Base-by-base conservation (phyloP, 176 grass and related monocot genomes). In the Luzula sylvatica region DNA sequence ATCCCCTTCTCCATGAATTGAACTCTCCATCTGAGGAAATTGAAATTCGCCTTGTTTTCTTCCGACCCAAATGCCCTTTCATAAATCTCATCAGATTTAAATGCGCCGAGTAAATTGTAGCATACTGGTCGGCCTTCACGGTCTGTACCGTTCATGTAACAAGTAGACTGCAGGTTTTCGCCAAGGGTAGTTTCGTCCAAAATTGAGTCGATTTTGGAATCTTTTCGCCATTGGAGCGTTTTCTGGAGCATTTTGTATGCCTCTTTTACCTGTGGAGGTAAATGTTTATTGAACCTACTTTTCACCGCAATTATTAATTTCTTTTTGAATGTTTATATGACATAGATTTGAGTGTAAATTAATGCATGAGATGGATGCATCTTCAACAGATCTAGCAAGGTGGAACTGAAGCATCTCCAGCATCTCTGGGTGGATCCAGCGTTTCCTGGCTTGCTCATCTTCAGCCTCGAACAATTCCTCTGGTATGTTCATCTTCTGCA, bases 191-290 rank as follows among this genome's bases (percentile, higher is more conserved):
- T 46, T 48, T 63, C 58, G 25, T 63, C 58, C 12, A 3, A 43
- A 8, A 2, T 55, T 9, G 8, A 72, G 2, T 52, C 35, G 15
- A 50, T 59, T n/a, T 15, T 13, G 50, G 77, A 73, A 66, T 82
- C 77, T 74, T 75, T 68, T 53, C 92, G 75, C 92, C 92, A 98
- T 12, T 27, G 74, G 42, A 98, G 85, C 3, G 74, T 82, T 53
- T 38, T 55, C 57, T 72, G 64, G 19, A 98, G 92, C 92, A 98
- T 89, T 30, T 86, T 82, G 75, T 79, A 98, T 19, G 92, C 85
- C 3, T 79, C 85, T 40, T 87, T 72, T 3, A 83, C 40, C 58
- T 63, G 42, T 63, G 16, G 28, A 29, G 28, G 25, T 63, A 26
- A 48, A 26, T 27, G 7, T 15, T 63, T 20, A 18, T 48, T 3